phyloP scores from a whole-genome alignment of 495 filamentous ascomycete species.

The Aspergillus haitiensis region DNA sequence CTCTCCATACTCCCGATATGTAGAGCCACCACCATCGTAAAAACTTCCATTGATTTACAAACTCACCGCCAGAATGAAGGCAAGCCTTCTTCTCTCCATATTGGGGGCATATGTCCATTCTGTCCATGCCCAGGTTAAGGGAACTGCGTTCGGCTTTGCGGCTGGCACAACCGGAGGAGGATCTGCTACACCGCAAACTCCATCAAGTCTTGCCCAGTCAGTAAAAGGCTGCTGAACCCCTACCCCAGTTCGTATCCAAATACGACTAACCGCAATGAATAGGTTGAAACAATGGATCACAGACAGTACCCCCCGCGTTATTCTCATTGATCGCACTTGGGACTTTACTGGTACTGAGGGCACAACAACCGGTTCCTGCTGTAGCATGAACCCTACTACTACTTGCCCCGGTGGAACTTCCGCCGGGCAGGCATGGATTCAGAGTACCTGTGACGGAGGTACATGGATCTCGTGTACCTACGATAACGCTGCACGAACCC shows the following conservation, averaged over 20 bases:
- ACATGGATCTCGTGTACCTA: slow-evolving; percentile 24
- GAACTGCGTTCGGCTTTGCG: too few species aligned
- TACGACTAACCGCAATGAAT: not conserved
- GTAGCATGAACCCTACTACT: slow-evolving; percentile 16
- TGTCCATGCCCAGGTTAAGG: too few species aligned
- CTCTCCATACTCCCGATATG: too few species aligned
- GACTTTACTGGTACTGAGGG: slow-evolving; percentile 34
- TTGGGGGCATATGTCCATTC: too few species aligned
- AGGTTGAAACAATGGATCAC: slow-evolving; percentile 22
- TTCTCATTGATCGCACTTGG: slow-evolving; percentile 38
- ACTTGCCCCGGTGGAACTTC: slow-evolving; percentile 20
- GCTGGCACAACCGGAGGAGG: too few species aligned
- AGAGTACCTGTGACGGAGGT: slow-evolving; percentile 17
- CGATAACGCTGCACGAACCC: slow-evolving; percentile 19
- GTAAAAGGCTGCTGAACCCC: not conserved
- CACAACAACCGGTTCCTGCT: slow-evolving; percentile 22
- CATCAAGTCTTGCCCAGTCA: too few species aligned
- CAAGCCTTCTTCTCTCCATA: too few species aligned
- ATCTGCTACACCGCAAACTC: too few species aligned
- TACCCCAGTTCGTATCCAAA: not conserved
- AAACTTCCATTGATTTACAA: too few species aligned
- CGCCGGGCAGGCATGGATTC: slow-evolving; percentile 19
- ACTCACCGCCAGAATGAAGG: too few species aligned
- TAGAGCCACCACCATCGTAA: too few species aligned
- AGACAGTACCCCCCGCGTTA: slow-evolving; percentile 39